Percentiles rank a stretch among this genome's conserved stretches.
Evolutionary conservation across 1,284 basidiomycete genomes (phyloP).

Genomic region (Heterobasidion annosum): DNA sequence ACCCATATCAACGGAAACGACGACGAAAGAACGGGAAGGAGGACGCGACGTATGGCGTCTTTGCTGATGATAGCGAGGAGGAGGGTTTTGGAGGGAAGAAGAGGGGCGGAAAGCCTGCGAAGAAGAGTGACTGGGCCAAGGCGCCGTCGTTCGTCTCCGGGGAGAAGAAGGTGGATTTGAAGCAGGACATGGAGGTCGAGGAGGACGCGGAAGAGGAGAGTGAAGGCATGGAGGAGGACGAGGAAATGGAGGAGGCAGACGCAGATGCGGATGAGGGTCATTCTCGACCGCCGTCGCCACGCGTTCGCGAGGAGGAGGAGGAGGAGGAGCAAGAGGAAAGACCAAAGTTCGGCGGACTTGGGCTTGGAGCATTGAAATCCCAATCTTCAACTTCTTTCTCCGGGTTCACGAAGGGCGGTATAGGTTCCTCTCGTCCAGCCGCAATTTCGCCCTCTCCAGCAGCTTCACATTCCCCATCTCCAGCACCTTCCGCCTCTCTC

Average conservation of each 20-base stretch:
- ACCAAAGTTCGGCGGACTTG: constrained; percentile 43
- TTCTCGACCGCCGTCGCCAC: constrained; percentile 43
- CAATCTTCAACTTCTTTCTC: constrained; percentile 11
- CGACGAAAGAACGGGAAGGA: constrained; percentile 61
- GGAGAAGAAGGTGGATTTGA: constrained; percentile 29
- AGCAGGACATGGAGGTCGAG: constrained; percentile 26
- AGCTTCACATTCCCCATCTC: constrained; percentile 27
- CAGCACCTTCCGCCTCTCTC: constrained; percentile 17
- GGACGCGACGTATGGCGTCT: constrained; percentile 77
- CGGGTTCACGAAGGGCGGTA: constrained; percentile 24
- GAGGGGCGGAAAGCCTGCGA: constrained; percentile 15
- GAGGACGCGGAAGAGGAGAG: constrained; percentile 20
- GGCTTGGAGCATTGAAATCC: constrained; percentile 22
- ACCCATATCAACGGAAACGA: constrained; percentile 68
- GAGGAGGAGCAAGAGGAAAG: constrained; percentile 32
- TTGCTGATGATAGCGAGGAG: constrained; percentile 68
- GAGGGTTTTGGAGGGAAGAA: constrained; percentile 26
- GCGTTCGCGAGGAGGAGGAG: constrained; percentile 43
- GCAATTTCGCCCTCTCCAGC: constrained; percentile 15
- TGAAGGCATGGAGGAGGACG: constrained; percentile 27
- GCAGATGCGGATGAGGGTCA: constrained; percentile 25
- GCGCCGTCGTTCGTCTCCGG: constrained; percentile 71
- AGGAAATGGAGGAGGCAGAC: constrained; percentile 13
- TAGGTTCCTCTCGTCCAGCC: constrained; percentile 27
- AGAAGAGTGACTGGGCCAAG: constrained; percentile 62